Percentiles rank a stretch among this genome's conserved stretches.
Conservation (phyloP, 2,329 filamentous ascomycete species). For the Paracoccidioides lutzii region DNA sequence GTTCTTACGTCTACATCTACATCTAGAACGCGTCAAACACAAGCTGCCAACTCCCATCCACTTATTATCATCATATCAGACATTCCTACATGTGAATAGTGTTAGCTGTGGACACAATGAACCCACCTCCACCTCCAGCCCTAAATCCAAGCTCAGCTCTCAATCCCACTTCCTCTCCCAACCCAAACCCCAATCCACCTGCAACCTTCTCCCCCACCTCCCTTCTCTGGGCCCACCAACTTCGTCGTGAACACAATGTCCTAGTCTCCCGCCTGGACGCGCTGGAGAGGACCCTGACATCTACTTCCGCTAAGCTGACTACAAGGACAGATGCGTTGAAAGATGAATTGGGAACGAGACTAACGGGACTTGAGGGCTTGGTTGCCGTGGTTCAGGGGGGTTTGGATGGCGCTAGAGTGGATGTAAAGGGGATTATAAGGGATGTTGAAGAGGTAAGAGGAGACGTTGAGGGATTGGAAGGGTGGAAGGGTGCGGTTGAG, state of each 20-base stretch:
- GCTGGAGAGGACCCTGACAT: constrained; percentile 7
- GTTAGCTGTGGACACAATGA: neutral
- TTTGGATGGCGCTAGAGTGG: neutral
- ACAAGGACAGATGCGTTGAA: neutral
- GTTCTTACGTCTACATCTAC: neutral
- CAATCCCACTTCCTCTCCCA: constrained; percentile 1
- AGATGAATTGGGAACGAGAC: neutral
- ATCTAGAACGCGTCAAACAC: neutral
- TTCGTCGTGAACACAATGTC: constrained; percentile 25
- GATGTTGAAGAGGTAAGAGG: constrained; percentile 1
- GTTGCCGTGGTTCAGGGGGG: constrained; percentile 1
- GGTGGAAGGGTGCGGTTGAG: neutral
- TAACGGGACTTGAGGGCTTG: neutral
- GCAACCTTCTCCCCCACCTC: constrained; percentile 8
- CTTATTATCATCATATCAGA: neutral
- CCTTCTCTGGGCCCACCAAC: constrained; percentile 28
- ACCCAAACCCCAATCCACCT: constrained; percentile 2
- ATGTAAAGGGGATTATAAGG: constrained; percentile 2
- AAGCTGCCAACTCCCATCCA: no score
- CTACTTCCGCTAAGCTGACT: neutral
- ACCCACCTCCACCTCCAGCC: constrained; percentile 1
- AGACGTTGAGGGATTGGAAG: neutral
- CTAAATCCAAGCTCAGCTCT: constrained; percentile 4
- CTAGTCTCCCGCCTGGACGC: constrained; percentile 18
- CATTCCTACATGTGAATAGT: neutral